Percentiles rank a stretch among this genome's conserved stretches.
phyloP scores from a whole-genome alignment of 1,139 yeast genomes.

The Suhomyces choctaworum region DNA sequence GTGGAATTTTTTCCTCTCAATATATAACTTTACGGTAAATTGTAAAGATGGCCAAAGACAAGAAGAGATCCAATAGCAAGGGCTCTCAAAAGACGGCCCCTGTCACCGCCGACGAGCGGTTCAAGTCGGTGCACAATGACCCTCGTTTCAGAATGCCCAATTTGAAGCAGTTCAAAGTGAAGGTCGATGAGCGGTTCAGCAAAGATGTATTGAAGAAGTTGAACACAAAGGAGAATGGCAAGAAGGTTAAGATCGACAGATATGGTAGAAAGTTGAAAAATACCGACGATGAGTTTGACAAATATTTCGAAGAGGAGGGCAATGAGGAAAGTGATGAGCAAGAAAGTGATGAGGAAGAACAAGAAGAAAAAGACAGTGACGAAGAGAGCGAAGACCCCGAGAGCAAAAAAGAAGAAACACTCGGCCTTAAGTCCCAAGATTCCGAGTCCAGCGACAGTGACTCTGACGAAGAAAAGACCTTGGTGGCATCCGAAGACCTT shows the following conservation, averaged over 20 bases:
- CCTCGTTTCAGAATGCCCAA: constrained; percentile 84
- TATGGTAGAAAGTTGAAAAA: constrained; percentile 75
- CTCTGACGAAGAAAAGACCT: constrained; percentile 14
- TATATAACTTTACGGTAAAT: not conserved
- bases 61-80: constrained; percentile 12
- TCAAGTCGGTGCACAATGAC: constrained; percentile 76
- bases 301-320: constrained; percentile 59
- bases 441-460: constrained; percentile 5
- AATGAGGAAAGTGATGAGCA: constrained; percentile 22
- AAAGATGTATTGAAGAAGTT: constrained; percentile 66
- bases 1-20: constrained; percentile 9
- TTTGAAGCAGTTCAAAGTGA: constrained; percentile 67
- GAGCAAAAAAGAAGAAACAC: constrained; percentile 21
- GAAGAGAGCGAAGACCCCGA: constrained; percentile 24
- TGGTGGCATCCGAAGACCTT: constrained; percentile 26
- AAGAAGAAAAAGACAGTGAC: constrained; percentile 24
- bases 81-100: constrained; percentile 20
- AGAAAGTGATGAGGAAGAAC: constrained; percentile 21
- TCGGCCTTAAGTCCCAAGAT: constrained; percentile 16
- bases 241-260: constrained; percentile 69
- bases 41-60: constrained; percentile 20
- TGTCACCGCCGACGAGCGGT: constrained; percentile 68
- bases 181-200: constrained; percentile 84
- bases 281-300: constrained; percentile 52
- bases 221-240: constrained; percentile 48